Percentiles rank a stretch among this genome's conserved stretches.
Evolutionary conservation across 2,329 filamentous ascomycete species (phyloP).

Genomic region (Cercospora brassicicola): DNA sequence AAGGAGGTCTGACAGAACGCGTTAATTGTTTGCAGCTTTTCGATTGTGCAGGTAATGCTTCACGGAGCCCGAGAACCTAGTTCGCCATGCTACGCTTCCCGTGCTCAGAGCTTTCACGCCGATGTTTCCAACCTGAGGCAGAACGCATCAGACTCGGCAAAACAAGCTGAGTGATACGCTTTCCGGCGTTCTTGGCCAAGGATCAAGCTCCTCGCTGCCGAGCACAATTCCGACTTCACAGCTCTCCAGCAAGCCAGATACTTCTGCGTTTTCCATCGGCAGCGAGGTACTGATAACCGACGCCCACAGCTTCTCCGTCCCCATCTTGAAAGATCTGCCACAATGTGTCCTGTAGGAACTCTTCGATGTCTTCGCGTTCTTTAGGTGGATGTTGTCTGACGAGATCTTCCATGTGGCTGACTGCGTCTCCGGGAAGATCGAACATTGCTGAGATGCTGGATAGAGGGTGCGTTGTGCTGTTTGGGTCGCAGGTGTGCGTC

Average conservation of each 20-base stretch:
- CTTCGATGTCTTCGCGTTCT: background rate
- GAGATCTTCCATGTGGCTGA: background rate
- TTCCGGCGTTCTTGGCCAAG: background rate
- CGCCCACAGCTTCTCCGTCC: background rate
- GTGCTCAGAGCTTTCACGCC: background rate
- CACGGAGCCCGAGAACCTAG: background rate
- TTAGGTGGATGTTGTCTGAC: background rate
- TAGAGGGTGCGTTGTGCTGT: background rate
- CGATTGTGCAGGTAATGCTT: background rate
- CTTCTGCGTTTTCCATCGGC: background rate
- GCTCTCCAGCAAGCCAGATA: background rate
- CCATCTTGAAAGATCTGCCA: slow-evolving; percentile 5
- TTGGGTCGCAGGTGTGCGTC: background rate
- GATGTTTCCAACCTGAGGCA: background rate
- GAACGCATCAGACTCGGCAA: background rate
- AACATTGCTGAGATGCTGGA: slow-evolving; percentile 2
- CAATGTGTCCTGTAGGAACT: background rate
- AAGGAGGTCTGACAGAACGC: background rate
- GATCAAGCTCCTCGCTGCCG: background rate
- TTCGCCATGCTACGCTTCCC: background rate
- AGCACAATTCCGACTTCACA: background rate
- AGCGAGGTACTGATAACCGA: background rate
- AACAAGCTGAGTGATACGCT: background rate
- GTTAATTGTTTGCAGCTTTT: background rate
- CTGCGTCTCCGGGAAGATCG: background rate